phyloP scores from a whole-genome alignment of 306 rosid genomes.

The Cicer judaicum region DNA sequence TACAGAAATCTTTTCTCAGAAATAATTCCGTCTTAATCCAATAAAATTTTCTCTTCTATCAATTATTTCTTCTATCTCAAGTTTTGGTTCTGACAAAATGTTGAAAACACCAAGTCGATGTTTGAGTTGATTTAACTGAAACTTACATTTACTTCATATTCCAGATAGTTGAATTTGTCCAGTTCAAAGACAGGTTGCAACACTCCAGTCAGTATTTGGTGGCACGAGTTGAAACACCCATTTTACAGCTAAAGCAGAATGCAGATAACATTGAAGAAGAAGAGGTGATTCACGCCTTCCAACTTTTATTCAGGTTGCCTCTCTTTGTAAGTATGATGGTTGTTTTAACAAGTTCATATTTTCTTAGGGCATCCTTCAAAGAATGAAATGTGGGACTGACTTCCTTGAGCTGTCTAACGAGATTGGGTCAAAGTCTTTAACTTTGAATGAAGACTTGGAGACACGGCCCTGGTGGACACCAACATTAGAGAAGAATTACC shows the following conservation, averaged over 20 bases:
- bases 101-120: slow-evolving; percentile 14
- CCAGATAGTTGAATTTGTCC: slow-evolving; percentile 97
- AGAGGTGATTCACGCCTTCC: slow-evolving; percentile 63
- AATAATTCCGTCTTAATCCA: neutral
- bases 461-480: slow-evolving; percentile 99
- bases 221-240: slow-evolving; percentile 79
- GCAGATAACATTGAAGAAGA: slow-evolving; percentile 82
- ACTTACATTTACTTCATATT: slow-evolving; percentile 30
- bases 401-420: slow-evolving; percentile 85
- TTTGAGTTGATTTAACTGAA: slow-evolving; percentile 31
- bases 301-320: slow-evolving; percentile 38
- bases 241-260: slow-evolving; percentile 83
- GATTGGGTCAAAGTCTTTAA: slow-evolving; percentile 80
- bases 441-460: slow-evolving; percentile 88
- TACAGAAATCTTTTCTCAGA: neutral
- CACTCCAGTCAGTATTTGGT: slow-evolving; percentile 79
- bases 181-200: slow-evolving; percentile 86
- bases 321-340: slow-evolving; percentile 32
- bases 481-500: slow-evolving; percentile 83
- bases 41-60: neutral
- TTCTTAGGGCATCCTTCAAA: slow-evolving; percentile 70
- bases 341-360: slow-evolving; percentile 35
- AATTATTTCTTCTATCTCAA: neutral
- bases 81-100: slow-evolving; percentile 22
- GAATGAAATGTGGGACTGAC: slow-evolving; percentile 72